Conservation (phyloP, 169 alveolate species). For the Cryptosporidium sp. region DNA sequence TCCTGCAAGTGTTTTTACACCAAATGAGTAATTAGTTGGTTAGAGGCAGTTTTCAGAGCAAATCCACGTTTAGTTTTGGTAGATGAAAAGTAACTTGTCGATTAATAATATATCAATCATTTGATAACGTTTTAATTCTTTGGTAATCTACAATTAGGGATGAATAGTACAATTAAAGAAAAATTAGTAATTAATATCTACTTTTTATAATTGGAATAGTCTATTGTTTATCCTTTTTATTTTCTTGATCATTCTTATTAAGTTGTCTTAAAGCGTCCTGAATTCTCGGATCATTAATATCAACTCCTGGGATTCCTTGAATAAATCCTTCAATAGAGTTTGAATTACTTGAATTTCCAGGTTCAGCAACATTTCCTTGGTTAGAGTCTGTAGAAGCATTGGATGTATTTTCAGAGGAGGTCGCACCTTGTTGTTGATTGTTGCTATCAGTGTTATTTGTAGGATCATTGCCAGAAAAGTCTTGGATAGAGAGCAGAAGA, state of each 20-base stretch:
- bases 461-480: conserved; percentile 34
- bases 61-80: neutral
- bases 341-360: neutral
- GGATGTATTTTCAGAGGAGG: neutral
- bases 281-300: conserved; percentile 78
- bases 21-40: neutral
- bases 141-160: neutral
- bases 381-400: neutral
- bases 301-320: conserved; percentile 78
- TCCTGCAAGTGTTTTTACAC: neutral
- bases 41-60: neutral
- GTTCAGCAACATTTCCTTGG: neutral
- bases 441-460: neutral
- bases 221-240: conserved; percentile 53
- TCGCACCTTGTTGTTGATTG: neutral
- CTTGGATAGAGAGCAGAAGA: conserved; percentile 71
- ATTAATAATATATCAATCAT: neutral
- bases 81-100: too few species aligned
- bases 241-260: conserved; percentile 43
- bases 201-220: neutral
- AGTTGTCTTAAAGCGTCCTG: conserved; percentile 77
- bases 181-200: conserved; percentile 1
- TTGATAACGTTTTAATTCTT: neutral
- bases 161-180: neutral
- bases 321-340: conserved; percentile 47